phyloP scores from a whole-genome alignment of 2,329 filamentous ascomycete genomes.

The Hymenoscyphus fraxineus region DNA sequence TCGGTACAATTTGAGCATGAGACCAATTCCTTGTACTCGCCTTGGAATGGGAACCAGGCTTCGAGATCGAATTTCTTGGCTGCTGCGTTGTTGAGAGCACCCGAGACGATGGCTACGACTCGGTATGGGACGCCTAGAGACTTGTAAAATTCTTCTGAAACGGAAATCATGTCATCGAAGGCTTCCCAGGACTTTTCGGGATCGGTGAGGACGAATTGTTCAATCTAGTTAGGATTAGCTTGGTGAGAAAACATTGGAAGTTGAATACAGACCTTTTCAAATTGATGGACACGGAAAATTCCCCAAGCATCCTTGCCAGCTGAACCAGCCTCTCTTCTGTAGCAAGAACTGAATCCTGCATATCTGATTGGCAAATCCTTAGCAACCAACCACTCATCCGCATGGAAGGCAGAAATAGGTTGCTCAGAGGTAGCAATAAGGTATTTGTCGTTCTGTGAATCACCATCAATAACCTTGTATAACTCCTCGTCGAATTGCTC shows the following conservation, averaged over 20 bases:
- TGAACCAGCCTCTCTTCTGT: conserved; percentile 89
- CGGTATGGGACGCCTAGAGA: conserved; percentile 85
- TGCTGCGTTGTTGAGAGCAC: conserved; percentile 83
- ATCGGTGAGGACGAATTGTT: conserved; percentile 77
- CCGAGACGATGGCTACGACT: conserved; percentile 92
- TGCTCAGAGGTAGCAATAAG: conserved; percentile 82
- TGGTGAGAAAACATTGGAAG: conserved; percentile 3
- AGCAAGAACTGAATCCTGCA: conserved; percentile 91
- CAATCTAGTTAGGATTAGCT: conserved; percentile 48
- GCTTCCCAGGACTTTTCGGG: conserved; percentile 89
- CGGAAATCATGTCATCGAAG: conserved; percentile 88
- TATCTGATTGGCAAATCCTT: conserved; percentile 87
- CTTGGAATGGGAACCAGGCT: conserved; percentile 93
- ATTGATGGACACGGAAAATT: conserved; percentile 96
- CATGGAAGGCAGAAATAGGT: conserved; percentile 87
- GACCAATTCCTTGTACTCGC: conserved; percentile 97
- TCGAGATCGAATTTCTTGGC: conserved; percentile 95
- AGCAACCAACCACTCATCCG: conserved; percentile 85
- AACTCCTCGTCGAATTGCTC: conserved; percentile 97
- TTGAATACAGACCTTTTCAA: conserved; percentile 67
- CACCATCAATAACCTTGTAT: conserved; percentile 91
- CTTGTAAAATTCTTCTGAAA: conserved; percentile 93
- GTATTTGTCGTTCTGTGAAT: conserved; percentile 83
- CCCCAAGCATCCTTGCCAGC: conserved; percentile 96
- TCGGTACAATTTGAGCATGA: conserved; percentile 98